A percentile compares a stretch with the other conserved stretches of the same genome.
These are phyloP conservation scores for Syncephalis plumigaleata DNA, from an alignment of 371 early-diverging fungal species.

Conservation along the genomic window DNA sequence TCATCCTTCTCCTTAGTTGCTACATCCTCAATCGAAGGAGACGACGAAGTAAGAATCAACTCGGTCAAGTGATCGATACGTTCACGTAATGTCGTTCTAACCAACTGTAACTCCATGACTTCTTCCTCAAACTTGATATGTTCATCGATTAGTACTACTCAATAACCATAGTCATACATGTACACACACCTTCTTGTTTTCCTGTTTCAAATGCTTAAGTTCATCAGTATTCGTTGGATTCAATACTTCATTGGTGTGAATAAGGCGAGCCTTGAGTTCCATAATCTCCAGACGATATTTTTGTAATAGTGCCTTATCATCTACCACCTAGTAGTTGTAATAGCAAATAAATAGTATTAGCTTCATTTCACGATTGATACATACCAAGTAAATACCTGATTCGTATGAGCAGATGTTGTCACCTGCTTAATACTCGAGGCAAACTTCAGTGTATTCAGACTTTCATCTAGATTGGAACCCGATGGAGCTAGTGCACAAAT, in stretches of 20 bases:
- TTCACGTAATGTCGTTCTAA: constrained; percentile 60
- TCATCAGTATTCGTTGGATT: constrained; percentile 12
- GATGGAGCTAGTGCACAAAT: constrained; percentile 65
- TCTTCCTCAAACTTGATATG: constrained; percentile 49
- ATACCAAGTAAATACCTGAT: no score
- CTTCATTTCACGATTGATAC: no score
- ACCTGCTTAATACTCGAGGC: constrained; percentile 64
- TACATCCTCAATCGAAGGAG: constrained; percentile 9
- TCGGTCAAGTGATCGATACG: constrained; percentile 65
- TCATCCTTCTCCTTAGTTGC: background rate
- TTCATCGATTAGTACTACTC: background rate
- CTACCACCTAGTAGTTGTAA: constrained; percentile 25
- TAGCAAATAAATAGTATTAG: background rate
- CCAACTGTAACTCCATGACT: constrained; percentile 45
- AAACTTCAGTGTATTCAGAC: constrained; percentile 72
- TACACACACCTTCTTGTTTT: constrained; percentile 7
- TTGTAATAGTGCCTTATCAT: constrained; percentile 73
- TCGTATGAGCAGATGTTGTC: constrained; percentile 38
- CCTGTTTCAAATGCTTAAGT: constrained; percentile 11
- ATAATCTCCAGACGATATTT: constrained; percentile 68
- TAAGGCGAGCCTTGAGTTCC: constrained; percentile 62
- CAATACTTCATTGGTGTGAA: constrained; percentile 15
- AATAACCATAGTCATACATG: no score
- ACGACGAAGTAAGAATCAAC: constrained; percentile 55
- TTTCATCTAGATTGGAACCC: constrained; percentile 42